Percentiles rank a stretch among this genome's conserved stretches.
phyloP scores from a whole-genome alignment of 306 rosid species.

The Cucurbita ficifolia region DNA sequence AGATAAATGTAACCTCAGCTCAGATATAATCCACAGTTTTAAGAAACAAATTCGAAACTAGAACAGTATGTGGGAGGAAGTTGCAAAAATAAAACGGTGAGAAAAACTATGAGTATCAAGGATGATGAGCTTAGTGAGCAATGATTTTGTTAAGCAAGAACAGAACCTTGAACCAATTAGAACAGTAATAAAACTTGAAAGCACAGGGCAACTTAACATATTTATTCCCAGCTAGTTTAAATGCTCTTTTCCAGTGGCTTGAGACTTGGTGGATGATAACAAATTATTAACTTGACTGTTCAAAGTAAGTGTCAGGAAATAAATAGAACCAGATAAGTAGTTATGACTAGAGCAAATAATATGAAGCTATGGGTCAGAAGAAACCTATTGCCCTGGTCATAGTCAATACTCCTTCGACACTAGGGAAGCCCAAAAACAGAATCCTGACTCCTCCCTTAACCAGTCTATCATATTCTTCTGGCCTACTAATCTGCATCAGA shows the following conservation, averaged over 20 bases:
- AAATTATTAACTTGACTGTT: neutral
- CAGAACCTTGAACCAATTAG: neutral
- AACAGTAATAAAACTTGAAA: neutral
- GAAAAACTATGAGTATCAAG: neutral
- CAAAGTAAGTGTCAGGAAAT: neutral
- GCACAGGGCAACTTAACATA: neutral
- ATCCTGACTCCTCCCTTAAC: slow-evolving; percentile 10
- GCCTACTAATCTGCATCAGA: slow-evolving; percentile 16
- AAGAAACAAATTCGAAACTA: slow-evolving; percentile 1
- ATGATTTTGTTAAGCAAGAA: neutral
- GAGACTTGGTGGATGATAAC: neutral
- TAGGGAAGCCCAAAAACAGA: slow-evolving; percentile 11
- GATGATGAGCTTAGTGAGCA: neutral
- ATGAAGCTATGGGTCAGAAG: neutral
- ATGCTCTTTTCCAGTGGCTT: neutral
- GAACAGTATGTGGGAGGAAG: neutral
- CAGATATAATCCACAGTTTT: slow-evolving; percentile 14
- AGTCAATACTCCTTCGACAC: slow-evolving; percentile 16
- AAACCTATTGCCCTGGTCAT: slow-evolving; percentile 24
- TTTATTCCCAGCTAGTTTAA: neutral
- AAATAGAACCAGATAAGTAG: neutral
- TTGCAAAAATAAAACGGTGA: neutral
- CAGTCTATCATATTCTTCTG: slow-evolving; percentile 15
- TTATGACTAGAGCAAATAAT: neutral
- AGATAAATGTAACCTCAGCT: slow-evolving; percentile 20